Conservation (phyloP, 495 filamentous ascomycete species). For the Trichocladium antarcticum region DNA sequence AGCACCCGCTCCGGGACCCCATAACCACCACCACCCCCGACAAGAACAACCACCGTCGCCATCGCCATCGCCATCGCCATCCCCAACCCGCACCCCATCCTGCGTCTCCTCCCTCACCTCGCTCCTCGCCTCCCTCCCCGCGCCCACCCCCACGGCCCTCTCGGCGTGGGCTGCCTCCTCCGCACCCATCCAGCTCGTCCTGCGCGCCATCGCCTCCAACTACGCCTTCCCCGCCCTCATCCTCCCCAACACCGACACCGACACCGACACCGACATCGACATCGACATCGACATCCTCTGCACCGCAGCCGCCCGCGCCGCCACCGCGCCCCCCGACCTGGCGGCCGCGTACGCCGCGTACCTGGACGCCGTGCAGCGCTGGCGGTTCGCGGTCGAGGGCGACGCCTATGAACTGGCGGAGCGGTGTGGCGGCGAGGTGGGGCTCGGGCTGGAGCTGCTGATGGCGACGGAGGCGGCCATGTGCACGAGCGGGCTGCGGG, state of each 20-base stretch:
- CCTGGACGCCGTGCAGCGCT: constrained; percentile 5
- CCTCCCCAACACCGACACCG: neutral
- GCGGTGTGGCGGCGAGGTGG: neutral
- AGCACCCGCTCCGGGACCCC: neutral
- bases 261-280: neutral
- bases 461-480: constrained; percentile 8
- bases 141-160: neutral
- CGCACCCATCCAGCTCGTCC: constrained; percentile 3
- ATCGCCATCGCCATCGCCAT: neutral
- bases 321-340: neutral
- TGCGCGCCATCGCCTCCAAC: neutral
- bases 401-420: neutral
- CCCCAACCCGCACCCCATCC: neutral
- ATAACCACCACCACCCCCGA: too few species aligned
- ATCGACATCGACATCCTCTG: neutral
- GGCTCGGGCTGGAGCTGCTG: constrained; percentile 6
- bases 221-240: too few species aligned
- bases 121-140: constrained; percentile 1
- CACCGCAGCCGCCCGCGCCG: neutral
- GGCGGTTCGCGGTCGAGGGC: constrained; percentile 7
- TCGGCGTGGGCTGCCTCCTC: neutral
- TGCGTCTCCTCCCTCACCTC: constrained; percentile 5
- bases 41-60: neutral
- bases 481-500: constrained; percentile 8
- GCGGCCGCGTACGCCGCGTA: neutral